Evolutionary conservation across 1,139 yeast genomes (phyloP).

Genomic region (Saccharomyces hybrid): DNA sequence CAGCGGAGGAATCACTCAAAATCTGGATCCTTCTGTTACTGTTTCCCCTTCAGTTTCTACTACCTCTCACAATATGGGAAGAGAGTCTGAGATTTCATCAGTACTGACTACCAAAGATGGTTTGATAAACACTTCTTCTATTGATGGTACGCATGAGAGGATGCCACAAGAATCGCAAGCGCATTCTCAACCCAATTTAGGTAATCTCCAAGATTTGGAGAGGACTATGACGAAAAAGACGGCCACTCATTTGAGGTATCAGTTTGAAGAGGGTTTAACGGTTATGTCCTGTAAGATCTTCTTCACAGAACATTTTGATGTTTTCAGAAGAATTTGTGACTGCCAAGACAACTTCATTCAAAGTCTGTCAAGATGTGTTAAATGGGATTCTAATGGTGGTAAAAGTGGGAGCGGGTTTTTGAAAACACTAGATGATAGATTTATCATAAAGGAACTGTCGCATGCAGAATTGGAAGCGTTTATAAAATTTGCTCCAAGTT

Average conservation of each 20-base stretch:
- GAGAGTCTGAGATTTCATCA: not conserved
- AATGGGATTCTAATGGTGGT: slow-evolving; percentile 96
- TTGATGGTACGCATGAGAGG: not conserved
- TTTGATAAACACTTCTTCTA: not conserved
- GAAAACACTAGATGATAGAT: slow-evolving; percentile 83
- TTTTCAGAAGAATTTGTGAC: slow-evolving; percentile 71
- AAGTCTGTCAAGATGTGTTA: slow-evolving; percentile 83
- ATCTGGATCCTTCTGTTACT: not conserved
- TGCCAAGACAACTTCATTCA: slow-evolving; percentile 72
- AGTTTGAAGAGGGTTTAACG: slow-evolving; percentile 79
- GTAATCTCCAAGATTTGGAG: slow-evolving; percentile 38
- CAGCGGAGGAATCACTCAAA: not conserved
- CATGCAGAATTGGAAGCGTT: slow-evolving; percentile 88
- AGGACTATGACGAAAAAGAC: slow-evolving; percentile 68
- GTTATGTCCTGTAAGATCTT: slow-evolving; percentile 86
- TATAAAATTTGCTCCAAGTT: slow-evolving; percentile 91
- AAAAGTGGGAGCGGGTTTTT: slow-evolving; percentile 91
- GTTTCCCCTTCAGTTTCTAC: not conserved
- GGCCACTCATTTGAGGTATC: slow-evolving; percentile 86
- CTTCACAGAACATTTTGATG: slow-evolving; percentile 85
- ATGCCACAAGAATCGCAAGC: not conserved
- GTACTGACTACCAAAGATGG: not conserved
- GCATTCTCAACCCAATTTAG: slow-evolving; percentile 9
- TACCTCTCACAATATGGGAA: not conserved
- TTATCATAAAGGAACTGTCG: slow-evolving; percentile 83